These are phyloP conservation scores for Sugiyamaella floridensis DNA, from an alignment of 805 yeast species.

Conservation along the genomic window DNA sequence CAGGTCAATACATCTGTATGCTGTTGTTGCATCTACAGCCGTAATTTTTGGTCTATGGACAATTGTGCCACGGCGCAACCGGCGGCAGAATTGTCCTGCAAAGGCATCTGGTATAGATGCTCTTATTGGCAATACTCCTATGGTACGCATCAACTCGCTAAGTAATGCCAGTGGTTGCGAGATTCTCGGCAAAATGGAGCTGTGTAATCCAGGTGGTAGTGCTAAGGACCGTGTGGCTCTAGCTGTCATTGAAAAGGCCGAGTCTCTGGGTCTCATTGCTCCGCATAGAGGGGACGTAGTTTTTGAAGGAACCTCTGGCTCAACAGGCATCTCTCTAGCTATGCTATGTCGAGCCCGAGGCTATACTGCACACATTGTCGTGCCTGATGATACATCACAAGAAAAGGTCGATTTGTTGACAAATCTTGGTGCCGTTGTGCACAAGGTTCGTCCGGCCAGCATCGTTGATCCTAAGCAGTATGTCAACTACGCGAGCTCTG, in stretches of 20 bases:
- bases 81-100: constrained; percentile 1
- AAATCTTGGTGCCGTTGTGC: constrained; percentile 73
- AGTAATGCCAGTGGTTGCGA: constrained; percentile 70
- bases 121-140: constrained; percentile 85
- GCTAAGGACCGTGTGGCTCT: constrained; percentile 93
- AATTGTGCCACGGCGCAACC: background rate
- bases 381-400: constrained; percentile 86
- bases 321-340: constrained; percentile 93
- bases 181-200: constrained; percentile 79
- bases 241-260: constrained; percentile 69
- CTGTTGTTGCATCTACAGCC: background rate
- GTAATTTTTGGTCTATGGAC: background rate
- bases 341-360: constrained; percentile 85
- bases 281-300: constrained; percentile 65
- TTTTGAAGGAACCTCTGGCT: constrained; percentile 94
- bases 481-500: constrained; percentile 74
- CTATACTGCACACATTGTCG: constrained; percentile 82
- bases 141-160: constrained; percentile 65
- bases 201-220: constrained; percentile 87
- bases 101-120: background rate
- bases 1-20: background rate
- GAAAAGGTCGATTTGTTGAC: constrained; percentile 71
- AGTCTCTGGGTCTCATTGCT: constrained; percentile 46
- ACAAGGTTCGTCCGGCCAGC: constrained; percentile 87
- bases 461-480: constrained; percentile 92